phyloP scores from a whole-genome alignment of 352 stramenopile species.

The Phytophthora brassicae region DNA sequence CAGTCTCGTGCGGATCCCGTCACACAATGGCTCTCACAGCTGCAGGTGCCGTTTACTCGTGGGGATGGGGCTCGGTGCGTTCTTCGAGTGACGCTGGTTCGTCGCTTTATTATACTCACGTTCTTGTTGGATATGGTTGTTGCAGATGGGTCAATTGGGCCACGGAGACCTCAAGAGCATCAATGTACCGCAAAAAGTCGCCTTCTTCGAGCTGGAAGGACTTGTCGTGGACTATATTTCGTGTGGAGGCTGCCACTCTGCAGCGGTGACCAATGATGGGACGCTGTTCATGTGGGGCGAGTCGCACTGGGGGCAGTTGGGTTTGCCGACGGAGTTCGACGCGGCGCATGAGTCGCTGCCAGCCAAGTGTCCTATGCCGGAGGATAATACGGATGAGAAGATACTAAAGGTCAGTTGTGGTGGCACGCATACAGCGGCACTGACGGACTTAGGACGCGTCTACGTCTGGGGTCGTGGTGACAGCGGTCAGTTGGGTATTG shows the following conservation, averaged over 20 bases:
- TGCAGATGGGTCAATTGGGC: constrained; percentile 79
- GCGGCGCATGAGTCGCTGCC: constrained; percentile 61
- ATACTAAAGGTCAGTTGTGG: constrained; percentile 83
- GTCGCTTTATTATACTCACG: background rate
- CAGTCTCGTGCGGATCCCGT: constrained; percentile 78
- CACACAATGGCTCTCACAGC: constrained; percentile 81
- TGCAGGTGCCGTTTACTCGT: constrained; percentile 64
- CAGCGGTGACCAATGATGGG: constrained; percentile 66
- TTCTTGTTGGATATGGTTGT: constrained; percentile 10
- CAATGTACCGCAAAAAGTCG: constrained; percentile 53
- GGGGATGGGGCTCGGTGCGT: constrained; percentile 73
- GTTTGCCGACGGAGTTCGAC: constrained; percentile 64
- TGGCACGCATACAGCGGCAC: constrained; percentile 71
- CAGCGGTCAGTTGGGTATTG: constrained; percentile 75
- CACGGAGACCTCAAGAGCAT: constrained; percentile 79
- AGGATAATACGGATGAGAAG: constrained; percentile 46
- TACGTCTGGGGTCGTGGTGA: constrained; percentile 82
- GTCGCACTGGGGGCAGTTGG: constrained; percentile 80
- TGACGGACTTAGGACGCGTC: constrained; percentile 71
- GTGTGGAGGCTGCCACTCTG: constrained; percentile 80
- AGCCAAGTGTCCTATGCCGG: constrained; percentile 60
- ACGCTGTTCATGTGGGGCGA: constrained; percentile 85
- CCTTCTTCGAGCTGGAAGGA: constrained; percentile 55
- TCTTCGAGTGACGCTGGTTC: background rate
- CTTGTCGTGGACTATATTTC: constrained; percentile 78